Percentiles rank a stretch among this genome's conserved stretches.
These are phyloP conservation scores for Didymella pinodella DNA, from an alignment of 2,329 filamentous ascomycete species.

Conservation along the genomic window DNA sequence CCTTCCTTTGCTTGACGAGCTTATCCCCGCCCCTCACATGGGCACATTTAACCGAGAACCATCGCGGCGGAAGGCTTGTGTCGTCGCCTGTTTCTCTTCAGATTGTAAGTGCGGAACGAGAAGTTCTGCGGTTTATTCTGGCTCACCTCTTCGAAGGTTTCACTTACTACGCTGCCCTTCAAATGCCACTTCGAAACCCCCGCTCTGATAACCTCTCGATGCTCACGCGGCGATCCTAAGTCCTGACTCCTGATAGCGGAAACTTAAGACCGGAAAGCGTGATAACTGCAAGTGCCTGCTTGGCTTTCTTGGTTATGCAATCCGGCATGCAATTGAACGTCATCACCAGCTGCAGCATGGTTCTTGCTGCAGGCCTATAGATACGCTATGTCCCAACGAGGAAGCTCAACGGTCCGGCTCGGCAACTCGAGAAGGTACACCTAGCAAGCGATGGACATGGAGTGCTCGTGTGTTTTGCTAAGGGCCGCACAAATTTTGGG, in stretches of 20 bases:
- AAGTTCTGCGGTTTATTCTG: not conserved
- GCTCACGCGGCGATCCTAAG: not conserved
- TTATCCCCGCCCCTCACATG: constrained; percentile 8
- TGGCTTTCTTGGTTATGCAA: constrained; percentile 35
- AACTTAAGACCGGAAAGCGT: constrained; percentile 7
- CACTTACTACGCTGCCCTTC: too few species aligned
- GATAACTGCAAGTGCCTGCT: constrained; percentile 13
- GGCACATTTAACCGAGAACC: constrained; percentile 4
- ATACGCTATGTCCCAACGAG: constrained; percentile 32
- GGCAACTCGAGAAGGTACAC: not conserved
- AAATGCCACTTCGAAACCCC: too few species aligned
- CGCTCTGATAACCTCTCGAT: not conserved
- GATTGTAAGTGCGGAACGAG: not conserved
- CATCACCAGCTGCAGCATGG: constrained; percentile 24
- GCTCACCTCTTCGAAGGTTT: too few species aligned
- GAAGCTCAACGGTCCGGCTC: constrained; percentile 30
- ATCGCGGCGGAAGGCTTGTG: not conserved
- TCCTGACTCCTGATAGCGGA: not conserved
- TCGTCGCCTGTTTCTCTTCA: not conserved
- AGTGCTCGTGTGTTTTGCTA: not conserved
- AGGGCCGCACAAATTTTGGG: not conserved
- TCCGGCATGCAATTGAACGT: constrained; percentile 24
- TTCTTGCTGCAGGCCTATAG: constrained; percentile 21
- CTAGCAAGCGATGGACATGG: constrained; percentile 8
- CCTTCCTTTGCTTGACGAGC: constrained; percentile 14